Conservation (phyloP, 139 green algal species). For the Coelastrella sp. region DNA sequence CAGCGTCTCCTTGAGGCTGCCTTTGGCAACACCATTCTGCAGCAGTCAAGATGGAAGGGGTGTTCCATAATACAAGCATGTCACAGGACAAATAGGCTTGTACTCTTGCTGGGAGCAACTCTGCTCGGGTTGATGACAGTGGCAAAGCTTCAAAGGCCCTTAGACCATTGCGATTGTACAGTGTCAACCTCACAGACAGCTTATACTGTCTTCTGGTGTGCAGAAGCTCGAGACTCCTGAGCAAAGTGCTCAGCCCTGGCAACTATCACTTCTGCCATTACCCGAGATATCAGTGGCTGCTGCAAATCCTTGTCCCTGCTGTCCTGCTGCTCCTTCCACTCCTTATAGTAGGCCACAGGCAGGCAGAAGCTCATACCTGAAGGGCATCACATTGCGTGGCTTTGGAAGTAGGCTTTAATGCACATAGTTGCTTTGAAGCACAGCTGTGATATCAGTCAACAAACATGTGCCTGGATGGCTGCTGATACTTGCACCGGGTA, state of each 20-base stretch:
- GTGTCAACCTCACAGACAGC: no score
- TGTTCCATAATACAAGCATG: neutral
- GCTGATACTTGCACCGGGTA: no score
- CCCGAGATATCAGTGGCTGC: slow-evolving; percentile 53
- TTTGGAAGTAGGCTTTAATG: no score
- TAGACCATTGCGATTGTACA: no score
- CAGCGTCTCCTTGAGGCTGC: slow-evolving; percentile 59
- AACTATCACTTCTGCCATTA: neutral
- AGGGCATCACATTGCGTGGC: no score
- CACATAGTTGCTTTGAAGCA: no score
- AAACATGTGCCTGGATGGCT: no score
- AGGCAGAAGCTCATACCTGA: slow-evolving; percentile 77
- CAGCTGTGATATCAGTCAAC: no score
- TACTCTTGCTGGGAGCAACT: neutral
- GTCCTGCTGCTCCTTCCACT: slow-evolving; percentile 48
- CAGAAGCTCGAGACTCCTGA: no score
- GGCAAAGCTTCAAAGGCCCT: no score
- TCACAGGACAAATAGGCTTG: neutral
- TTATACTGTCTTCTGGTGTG: neutral
- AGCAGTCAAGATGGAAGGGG: neutral
- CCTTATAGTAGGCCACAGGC: slow-evolving; percentile 66
- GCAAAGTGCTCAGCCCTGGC: no score
- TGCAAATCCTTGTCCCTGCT: slow-evolving; percentile 26
- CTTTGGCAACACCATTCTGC: slow-evolving; percentile 20
- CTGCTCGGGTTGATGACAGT: no score